Evolutionary conservation across 352 stramenopile species (phyloP), one percentile per base, ranked within the genome.

Genomic region (Globisporangium middletonii): DNA sequence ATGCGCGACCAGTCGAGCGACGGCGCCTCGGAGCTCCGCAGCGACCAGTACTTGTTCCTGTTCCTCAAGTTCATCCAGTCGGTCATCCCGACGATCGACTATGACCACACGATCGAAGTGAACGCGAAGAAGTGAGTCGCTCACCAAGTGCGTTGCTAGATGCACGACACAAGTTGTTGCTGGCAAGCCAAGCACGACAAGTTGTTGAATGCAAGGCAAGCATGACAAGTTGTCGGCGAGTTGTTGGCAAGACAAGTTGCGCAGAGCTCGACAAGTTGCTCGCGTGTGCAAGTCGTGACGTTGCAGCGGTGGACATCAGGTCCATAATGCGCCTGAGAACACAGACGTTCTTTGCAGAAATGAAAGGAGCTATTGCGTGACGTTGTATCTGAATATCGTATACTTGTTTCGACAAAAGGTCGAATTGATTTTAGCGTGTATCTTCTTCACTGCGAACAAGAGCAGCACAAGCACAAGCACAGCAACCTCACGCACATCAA

Each of bases 1-100:
- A 67, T 99, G 59, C 52, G 53, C 45, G 50, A 52, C 35, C 95
- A 90, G 38, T 80, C 73, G 53, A 63, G 65, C 27, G 75, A 68
- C 11, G 69, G 67, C 0, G 68, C 68, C 18, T 35, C 28, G n/a
- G 82, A 80, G 49, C 87, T 97, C 42, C 86, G 88, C 38, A 92
- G 97, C 44, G 95, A 99, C 71, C 96, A 98, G 79, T 99, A 99
- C 68, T 69, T 99, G 38, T 99, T 99, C 67, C 89, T 99, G 44
- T 99, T 99, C 77, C 86, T 99, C 59, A 99, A 99, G 79, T 99
- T 99, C 72, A 97, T 99, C 38, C 94, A 97, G 72, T 98, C 87
- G 62, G 97, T 99, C 50, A 96, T 99, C 61, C 97, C 97, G 0
- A 99, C 97, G 11, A 99, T 99, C 68, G 97, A 98, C 74, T 99